These are phyloP conservation scores for Linderniella brevidens DNA, from an alignment of 257 asterid genomes.

Conservation along the genomic window DNA sequence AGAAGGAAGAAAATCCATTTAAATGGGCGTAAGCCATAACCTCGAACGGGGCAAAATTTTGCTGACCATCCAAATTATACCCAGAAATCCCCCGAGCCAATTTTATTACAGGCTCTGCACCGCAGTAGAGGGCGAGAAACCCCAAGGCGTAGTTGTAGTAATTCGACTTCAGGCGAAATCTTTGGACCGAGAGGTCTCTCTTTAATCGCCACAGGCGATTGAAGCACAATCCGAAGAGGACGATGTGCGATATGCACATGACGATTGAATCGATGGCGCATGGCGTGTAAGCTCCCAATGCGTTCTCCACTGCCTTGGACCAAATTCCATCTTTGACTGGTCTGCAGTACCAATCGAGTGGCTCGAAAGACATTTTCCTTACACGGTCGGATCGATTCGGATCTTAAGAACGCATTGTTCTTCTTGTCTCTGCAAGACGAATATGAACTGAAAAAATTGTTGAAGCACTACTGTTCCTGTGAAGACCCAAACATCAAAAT, in stretches of 20 bases:
- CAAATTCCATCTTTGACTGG: constrained; percentile 68
- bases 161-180: constrained; percentile 62
- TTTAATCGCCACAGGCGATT: constrained; percentile 39
- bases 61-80: constrained; percentile 51
- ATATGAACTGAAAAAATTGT: no score
- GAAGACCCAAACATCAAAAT: no score
- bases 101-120: constrained; percentile 66
- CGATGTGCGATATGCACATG: constrained; percentile 50
- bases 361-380: constrained; percentile 46
- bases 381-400: neutral
- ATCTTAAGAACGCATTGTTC: no score
- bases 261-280: constrained; percentile 76
- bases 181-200: constrained; percentile 48
- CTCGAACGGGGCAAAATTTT: constrained; percentile 75
- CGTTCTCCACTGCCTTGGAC: constrained; percentile 67
- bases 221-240: constrained; percentile 50
- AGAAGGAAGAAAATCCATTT: constrained; percentile 7
- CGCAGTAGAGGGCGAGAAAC: constrained; percentile 54
- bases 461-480: no score
- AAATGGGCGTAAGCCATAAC: constrained; percentile 16
- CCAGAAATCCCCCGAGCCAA: constrained; percentile 64
- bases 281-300: constrained; percentile 83
- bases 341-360: constrained; percentile 77
- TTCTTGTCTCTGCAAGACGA: no score
- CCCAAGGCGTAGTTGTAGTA: constrained; percentile 57